These are phyloP conservation scores for Litchi chinensis DNA, from an alignment of 345 rosid genomes.

Conservation along the genomic window DNA sequence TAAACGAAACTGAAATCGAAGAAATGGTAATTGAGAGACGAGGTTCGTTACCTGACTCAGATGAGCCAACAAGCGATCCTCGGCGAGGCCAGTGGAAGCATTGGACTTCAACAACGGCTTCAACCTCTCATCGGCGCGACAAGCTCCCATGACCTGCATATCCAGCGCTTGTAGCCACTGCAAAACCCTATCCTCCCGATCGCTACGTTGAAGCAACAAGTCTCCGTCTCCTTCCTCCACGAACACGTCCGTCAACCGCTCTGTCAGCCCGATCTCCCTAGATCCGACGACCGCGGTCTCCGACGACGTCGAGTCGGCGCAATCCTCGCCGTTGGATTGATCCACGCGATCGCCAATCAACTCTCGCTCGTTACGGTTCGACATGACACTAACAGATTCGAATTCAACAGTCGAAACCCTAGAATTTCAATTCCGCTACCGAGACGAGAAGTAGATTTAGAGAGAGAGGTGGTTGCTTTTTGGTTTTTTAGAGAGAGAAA, in stretches of 20 bases:
- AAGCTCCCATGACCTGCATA: constrained; percentile 90
- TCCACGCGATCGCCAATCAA: constrained; percentile 38
- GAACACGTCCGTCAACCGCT: constrained; percentile 58
- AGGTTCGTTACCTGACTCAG: constrained; percentile 67
- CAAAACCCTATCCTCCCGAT: constrained; percentile 73
- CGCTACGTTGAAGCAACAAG: constrained; percentile 61
- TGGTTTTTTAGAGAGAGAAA: not conserved
- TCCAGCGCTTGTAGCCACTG: constrained; percentile 94
- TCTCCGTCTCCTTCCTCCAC: constrained; percentile 60
- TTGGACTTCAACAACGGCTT: constrained; percentile 85
- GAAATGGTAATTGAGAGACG: not conserved
- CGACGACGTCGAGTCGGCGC: constrained; percentile 32
- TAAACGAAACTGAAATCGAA: not conserved
- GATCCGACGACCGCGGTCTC: constrained; percentile 47
- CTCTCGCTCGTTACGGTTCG: constrained; percentile 49
- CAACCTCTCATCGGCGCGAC: constrained; percentile 95
- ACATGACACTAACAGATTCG: constrained; percentile 40
- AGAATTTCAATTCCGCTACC: not conserved
- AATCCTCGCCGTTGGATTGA: constrained; percentile 43
- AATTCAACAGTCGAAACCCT: constrained; percentile 19
- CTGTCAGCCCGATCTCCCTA: constrained; percentile 48
- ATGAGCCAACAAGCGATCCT: constrained; percentile 79
- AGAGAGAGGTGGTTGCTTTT: no score
- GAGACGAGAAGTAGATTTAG: no score
- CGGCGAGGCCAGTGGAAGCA: constrained; percentile 63